Evolutionary conservation across 148 eudicot species (phyloP), one percentile per base, ranked within the genome.

Genomic region (Cornus kousa): DNA sequence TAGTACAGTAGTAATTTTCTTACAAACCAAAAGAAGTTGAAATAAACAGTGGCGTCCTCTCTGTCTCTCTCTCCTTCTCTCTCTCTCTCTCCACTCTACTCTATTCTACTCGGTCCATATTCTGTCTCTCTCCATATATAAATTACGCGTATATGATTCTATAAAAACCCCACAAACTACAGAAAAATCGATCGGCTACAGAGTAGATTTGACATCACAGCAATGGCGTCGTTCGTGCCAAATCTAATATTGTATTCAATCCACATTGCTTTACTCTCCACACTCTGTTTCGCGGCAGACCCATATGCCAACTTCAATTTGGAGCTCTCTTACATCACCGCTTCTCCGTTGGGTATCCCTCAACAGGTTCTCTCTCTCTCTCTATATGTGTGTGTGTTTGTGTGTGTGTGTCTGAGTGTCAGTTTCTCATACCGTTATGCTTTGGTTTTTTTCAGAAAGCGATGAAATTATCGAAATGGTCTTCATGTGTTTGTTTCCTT

Each of bases 291-390:
- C 3, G 82, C 83, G 28, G 89, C 67, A 2, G 97, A 93, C 81
- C 90, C 92, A 8, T 82, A 40, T 75, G 84, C 65, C 32, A 5
- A 76, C 40, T 80, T 77, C 40, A 66, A 84, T 4, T 79, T 87
- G 81, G 87, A 84, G 68, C 71, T 85, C 70, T 73, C 86, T 76
- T 90, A 90, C 84, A 79, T 85, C 23, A 87, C 86, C 37, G 88
- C 77, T 72, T 87, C 90, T 70, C 91, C 94, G 17, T 83, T 90
- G 71, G 91, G 90, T 48, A 87, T 88, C 67, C 83, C 89, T 53
- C 94, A 90, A 70, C 88, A 84, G 91, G 93, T 88, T 37, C 62
- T 43, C 5, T 68, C 53, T 67, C 62, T 43, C 2, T 43, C 2
- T 43, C 2, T 43, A 43, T 43, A 4, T 43, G 6, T 43, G 0